Percentiles rank a stretch among this genome's conserved stretches.
Conservation (phyloP, 1,139 yeast genomes). For the Geotrichum macrosporum region DNA sequence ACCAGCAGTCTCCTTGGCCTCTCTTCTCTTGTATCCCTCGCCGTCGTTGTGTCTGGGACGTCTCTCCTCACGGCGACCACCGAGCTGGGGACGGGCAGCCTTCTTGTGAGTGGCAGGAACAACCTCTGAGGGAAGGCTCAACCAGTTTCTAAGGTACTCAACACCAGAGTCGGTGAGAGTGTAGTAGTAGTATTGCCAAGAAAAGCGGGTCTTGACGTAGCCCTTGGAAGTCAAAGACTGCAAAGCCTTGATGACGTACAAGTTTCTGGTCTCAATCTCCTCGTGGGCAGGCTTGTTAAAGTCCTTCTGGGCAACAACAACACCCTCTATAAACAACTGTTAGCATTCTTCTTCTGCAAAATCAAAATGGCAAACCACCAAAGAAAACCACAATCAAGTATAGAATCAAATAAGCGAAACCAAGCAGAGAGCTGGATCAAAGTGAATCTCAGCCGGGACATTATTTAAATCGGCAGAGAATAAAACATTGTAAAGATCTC, state of each 20-base stretch:
- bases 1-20: slow-evolving; percentile 37
- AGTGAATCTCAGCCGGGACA: too few species aligned
- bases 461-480: too few species aligned
- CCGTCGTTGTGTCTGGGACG: slow-evolving; percentile 39
- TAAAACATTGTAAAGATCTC: too few species aligned
- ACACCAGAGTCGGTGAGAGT: slow-evolving; percentile 99
- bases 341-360: too few species aligned
- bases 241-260: slow-evolving; percentile 97
- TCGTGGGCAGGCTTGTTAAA: slow-evolving; percentile 97
- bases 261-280: slow-evolving; percentile 96
- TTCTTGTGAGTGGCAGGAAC: slow-evolving; percentile 98
- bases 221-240: slow-evolving; percentile 99
- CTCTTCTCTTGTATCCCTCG: slow-evolving; percentile 45
- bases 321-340: slow-evolving; percentile 67
- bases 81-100: slow-evolving; percentile 81
- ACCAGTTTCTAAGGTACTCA: slow-evolving; percentile 95
- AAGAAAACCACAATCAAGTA: too few species aligned
- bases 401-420: too few species aligned
- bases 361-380: too few species aligned
- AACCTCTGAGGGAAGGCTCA: slow-evolving; percentile 97
- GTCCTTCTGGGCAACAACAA: slow-evolving; percentile 98
- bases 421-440: too few species aligned
- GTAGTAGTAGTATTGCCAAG: slow-evolving; percentile 99
- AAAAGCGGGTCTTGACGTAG: slow-evolving; percentile 98
- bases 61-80: slow-evolving; percentile 38